These are phyloP conservation scores for Torulaspora globosa DNA, from an alignment of 1,139 yeast genomes.

Conservation along the genomic window DNA sequence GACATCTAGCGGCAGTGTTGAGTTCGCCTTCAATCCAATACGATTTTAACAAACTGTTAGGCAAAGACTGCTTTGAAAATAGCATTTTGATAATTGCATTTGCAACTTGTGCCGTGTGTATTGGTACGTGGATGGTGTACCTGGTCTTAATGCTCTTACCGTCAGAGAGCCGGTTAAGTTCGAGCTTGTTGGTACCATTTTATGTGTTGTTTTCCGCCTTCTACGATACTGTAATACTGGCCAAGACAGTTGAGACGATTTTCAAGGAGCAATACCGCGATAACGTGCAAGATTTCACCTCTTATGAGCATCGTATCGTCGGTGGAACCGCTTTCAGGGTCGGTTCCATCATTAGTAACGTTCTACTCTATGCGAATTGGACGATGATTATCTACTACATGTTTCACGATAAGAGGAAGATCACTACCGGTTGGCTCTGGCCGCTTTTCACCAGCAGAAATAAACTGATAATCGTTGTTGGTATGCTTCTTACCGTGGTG, in stretches of 20 bases:
- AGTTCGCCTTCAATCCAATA: constrained; percentile 3
- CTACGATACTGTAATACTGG: constrained; percentile 23
- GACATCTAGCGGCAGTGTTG: constrained; percentile 6
- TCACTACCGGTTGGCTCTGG: constrained; percentile 21
- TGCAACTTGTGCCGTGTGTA: constrained; percentile 24
- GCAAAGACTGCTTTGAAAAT: constrained; percentile 23
- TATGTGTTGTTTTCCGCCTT: constrained; percentile 27
- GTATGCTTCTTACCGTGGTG: constrained; percentile 12
- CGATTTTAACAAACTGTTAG: constrained; percentile 13
- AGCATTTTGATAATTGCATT: constrained; percentile 26
- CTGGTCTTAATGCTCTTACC: constrained; percentile 29
- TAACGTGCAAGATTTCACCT: constrained; percentile 25
- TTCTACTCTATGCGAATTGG: constrained; percentile 28
- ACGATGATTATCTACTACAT: constrained; percentile 28
- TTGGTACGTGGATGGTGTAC: constrained; percentile 33
- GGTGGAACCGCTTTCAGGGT: constrained; percentile 15
- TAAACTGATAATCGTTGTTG: constrained; percentile 16
- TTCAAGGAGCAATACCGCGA: constrained; percentile 24
- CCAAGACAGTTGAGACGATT: constrained; percentile 16
- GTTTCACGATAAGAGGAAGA: constrained; percentile 20
- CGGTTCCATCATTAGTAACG: constrained; percentile 17
- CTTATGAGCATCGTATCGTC: constrained; percentile 16
- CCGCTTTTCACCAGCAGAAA: constrained; percentile 19
- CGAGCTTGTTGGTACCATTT: constrained; percentile 22
- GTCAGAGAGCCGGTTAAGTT: constrained; percentile 23